Percentiles rank a stretch among this genome's conserved stretches.
These are phyloP conservation scores for Trichoderma atrobrunneum DNA, from an alignment of 2,329 filamentous ascomycete species.

Conservation along the genomic window DNA sequence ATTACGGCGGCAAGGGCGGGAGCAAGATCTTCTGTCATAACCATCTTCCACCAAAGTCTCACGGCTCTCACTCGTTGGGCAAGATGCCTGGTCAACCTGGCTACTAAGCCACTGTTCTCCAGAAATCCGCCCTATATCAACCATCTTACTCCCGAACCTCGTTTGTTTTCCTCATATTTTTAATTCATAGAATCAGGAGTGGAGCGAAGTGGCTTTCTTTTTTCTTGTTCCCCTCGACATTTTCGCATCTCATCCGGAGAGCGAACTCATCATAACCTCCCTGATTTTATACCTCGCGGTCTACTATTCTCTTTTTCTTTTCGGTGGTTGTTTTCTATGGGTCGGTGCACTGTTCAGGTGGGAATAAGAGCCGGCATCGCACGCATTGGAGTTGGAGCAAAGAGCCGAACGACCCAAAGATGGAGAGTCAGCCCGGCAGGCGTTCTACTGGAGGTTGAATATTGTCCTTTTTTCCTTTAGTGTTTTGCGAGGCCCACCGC, in stretches of 20 bases:
- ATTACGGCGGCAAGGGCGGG: constrained; percentile 40
- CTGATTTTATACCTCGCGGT: not conserved
- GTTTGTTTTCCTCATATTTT: not conserved
- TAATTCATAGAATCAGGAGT: not conserved
- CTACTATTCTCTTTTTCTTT: not conserved
- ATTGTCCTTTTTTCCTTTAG: not conserved
- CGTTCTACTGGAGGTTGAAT: constrained; percentile 1
- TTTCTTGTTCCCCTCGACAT: not conserved
- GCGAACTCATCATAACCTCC: not conserved
- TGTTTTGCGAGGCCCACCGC: not conserved
- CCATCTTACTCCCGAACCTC: not conserved
- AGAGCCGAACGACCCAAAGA: not conserved
- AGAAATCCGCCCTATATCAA: not conserved
- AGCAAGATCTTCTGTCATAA: constrained; percentile 58
- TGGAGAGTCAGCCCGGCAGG: not conserved
- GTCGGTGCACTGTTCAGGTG: not conserved
- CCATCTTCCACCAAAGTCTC: constrained; percentile 50
- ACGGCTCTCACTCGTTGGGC: constrained; percentile 48
- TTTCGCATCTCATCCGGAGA: not conserved
- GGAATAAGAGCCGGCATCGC: not conserved
- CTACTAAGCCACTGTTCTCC: constrained; percentile 38
- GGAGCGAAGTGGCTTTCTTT: not conserved
- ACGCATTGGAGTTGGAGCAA: not conserved
- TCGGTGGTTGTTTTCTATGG: not conserved
- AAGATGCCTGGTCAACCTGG: constrained; percentile 57